Base-by-base conservation (phyloP, 192 early-diverging fungal species). In the Coemansia sp. region DNA sequence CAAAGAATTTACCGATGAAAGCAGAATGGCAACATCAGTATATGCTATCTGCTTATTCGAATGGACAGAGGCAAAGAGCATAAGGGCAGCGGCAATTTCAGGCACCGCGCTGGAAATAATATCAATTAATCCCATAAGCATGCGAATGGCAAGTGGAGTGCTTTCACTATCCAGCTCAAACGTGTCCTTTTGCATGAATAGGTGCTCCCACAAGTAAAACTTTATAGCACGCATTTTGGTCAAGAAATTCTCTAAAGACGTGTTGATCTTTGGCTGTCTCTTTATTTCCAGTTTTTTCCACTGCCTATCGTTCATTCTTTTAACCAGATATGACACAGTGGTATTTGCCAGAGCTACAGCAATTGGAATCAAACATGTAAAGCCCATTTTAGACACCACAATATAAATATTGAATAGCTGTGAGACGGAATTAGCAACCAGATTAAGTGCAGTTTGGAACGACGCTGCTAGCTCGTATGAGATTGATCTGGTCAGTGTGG, bases 201-300 rank as follows among this genome's bases (percentile, higher is more conserved):
- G 50, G 6, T 64, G 36, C 34, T 80, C 79, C 81, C 81, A 87
- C n/a, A 80, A 78, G 52, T 85, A 85, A 26, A 83, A 80, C 54
- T 88, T 88, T 57, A 88, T 83, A n/a, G 80, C 75, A 28, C 76
- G 75, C 40, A 88, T 80, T 34, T 58, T 58, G 15, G 23, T 21
- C 20, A 58, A 21, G 11, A 49, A 9, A 7, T 20, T 41, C 1
- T 17, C 10, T 40, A 58, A 30, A 2, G 11, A 23, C 6, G 15
- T 15, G 11, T 15, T 48, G 28, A 58, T 31, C 28, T 49, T 32
- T 20, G 56, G 56, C 18, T 16, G 45, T 6, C 7, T 56, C 8
- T 43, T 42, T 7, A n/a, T n/a, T 11, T 16, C 16, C 30, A 37
- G 12, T 4, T 32, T 4, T 21, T 5, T 34, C 9, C 11, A 3